phyloP scores from a whole-genome alignment of 78 protist genomes.

The Dictyostelium intermedium region DNA sequence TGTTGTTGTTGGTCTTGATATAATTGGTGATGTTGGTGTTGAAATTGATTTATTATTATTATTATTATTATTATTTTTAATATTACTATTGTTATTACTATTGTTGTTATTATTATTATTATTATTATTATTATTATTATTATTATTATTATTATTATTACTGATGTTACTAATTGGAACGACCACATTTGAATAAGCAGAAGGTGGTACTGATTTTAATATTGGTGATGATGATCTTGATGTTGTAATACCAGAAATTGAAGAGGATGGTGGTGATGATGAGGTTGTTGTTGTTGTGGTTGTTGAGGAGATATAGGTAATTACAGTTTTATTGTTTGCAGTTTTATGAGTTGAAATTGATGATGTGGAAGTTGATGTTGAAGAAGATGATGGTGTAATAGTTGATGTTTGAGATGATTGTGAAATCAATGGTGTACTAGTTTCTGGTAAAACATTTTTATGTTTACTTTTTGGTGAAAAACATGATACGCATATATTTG shows the following conservation, averaged over 20 bases:
- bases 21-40: not conserved
- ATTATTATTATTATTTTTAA: too few species aligned
- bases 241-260: not conserved
- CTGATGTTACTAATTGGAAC: not conserved
- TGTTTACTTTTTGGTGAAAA: slow-evolving; percentile 38
- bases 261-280: not conserved
- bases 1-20: not conserved
- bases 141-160: not conserved
- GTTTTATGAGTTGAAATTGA: not conserved
- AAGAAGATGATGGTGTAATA: not conserved
- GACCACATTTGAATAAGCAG: not conserved
- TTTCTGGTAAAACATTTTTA: not conserved
- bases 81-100: not conserved
- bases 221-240: not conserved
- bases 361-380: not conserved
- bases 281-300: slow-evolving; percentile 29
- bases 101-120: not conserved
- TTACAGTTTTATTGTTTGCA: slow-evolving; percentile 8
- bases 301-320: slow-evolving; percentile 14
- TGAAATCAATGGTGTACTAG: not conserved
- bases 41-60: not conserved
- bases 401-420: slow-evolving; percentile 20
- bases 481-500: slow-evolving; percentile 31
- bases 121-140: not conserved
- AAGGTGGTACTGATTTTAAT: not conserved